These are phyloP conservation scores for Hirschioporus abietinus DNA, from an alignment of 768 basidiomycete genomes.

Conservation along the genomic window DNA sequence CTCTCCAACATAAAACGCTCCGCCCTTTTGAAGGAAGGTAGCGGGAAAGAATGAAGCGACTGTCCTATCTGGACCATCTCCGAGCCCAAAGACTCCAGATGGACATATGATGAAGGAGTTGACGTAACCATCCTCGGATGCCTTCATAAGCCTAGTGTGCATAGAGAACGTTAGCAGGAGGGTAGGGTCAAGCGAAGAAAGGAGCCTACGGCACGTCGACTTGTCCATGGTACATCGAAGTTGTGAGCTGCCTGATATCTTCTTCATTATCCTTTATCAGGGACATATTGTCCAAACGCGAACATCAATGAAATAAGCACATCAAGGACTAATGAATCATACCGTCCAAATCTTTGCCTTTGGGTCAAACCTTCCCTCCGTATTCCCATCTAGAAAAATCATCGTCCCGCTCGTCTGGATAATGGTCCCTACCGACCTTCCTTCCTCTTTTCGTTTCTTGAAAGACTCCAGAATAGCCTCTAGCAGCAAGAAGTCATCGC, in stretches of 20 bases:
- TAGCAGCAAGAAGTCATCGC: neutral
- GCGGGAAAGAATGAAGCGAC: neutral
- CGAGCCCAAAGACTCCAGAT: neutral
- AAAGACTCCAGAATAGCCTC: neutral
- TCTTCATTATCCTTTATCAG: neutral
- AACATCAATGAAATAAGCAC: neutral
- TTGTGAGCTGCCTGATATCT: neutral
- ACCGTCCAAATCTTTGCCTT: constrained; percentile 3
- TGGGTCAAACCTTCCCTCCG: neutral
- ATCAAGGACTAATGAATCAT: neutral
- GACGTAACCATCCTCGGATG: neutral
- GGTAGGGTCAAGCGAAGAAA: neutral
- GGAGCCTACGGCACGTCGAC: neutral
- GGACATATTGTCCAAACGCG: neutral
- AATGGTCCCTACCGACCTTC: neutral
- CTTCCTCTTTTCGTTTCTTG: neutral
- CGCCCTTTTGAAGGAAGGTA: neutral
- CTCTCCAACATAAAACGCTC: neutral
- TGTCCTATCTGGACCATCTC: neutral
- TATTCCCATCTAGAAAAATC: constrained; percentile 5
- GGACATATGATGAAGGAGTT: constrained; percentile 2
- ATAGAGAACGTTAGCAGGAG: neutral
- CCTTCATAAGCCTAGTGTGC: neutral
- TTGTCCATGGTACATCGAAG: constrained; percentile 1
- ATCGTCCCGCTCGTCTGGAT: constrained; percentile 3